Percentiles rank a stretch among this genome's conserved stretches.
phyloP scores from a whole-genome alignment of 768 basidiomycete species.

The Pleurotus tuoliensis region DNA sequence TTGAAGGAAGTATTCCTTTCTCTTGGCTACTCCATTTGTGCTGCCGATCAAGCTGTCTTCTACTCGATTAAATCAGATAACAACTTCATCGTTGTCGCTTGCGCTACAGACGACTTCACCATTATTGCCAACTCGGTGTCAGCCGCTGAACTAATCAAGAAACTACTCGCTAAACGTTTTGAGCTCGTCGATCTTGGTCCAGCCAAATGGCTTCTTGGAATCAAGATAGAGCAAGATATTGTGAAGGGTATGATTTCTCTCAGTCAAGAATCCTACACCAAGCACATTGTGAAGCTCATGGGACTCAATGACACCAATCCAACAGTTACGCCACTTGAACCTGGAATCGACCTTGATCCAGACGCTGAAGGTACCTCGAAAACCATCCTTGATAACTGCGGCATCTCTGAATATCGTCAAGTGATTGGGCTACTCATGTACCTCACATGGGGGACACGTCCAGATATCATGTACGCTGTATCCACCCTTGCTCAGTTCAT shows the following conservation, averaged over 20 bases:
- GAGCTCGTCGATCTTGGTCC: background rate
- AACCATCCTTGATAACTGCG: no score
- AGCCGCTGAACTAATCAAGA: background rate
- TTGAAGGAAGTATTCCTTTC: background rate
- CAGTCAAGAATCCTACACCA: no score
- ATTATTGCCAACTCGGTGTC: background rate
- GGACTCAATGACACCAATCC: no score
- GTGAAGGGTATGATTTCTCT: no score
- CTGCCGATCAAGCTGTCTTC: background rate
- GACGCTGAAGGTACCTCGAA: no score
- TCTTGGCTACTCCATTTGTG: background rate
- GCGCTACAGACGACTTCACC: background rate
- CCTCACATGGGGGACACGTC: no score
- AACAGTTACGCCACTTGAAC: no score
- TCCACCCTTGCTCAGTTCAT: constrained; percentile 18
- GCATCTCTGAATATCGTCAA: no score
- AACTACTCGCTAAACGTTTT: background rate
- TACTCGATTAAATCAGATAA: background rate
- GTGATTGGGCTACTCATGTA: no score
- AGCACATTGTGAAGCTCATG: no score
- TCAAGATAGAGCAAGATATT: background rate
- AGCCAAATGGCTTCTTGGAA: background rate
- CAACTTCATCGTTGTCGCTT: background rate
- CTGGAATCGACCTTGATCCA: no score
- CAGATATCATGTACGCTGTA: no score